Evolutionary conservation across 257 asterid genomes (phyloP).

Genomic region (Schizonepeta tenuifolia): DNA sequence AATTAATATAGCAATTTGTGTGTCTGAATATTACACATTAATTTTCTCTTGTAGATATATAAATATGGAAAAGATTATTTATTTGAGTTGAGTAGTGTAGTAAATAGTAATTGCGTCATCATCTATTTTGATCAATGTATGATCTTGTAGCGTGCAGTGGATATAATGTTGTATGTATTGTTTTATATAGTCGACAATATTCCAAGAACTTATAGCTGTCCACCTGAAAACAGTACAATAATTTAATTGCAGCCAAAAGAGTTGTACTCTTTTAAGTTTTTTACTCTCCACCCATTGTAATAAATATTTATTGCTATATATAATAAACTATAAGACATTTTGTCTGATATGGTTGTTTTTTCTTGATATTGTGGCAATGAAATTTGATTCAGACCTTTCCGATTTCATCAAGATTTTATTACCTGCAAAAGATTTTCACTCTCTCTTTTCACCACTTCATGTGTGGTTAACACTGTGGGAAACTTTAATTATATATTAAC

Average conservation of each 20-base stretch:
- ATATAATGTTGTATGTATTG: neutral
- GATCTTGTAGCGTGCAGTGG: neutral
- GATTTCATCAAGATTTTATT: slow-evolving; percentile 3
- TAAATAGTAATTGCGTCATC: neutral
- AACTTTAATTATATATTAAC: no score
- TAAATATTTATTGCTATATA: neutral
- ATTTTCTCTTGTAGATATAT: no score
- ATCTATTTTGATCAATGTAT: neutral
- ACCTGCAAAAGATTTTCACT: slow-evolving; percentile 22
- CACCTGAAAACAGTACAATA: slow-evolving; percentile 43
- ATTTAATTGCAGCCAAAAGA: slow-evolving; percentile 24
- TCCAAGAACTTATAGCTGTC: slow-evolving; percentile 48
- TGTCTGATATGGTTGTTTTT: neutral
- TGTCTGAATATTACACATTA: no score
- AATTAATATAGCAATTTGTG: no score
- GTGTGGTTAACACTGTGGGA: no score
- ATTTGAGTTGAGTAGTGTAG: neutral
- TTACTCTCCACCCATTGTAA: neutral
- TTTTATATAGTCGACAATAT: slow-evolving; percentile 19
- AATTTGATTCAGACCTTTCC: neutral
- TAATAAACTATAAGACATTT: slow-evolving; percentile 12
- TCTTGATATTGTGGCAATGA: neutral
- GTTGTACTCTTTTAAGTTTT: neutral
- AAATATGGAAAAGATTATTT: no score
- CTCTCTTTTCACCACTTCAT: neutral